Conservation (phyloP, 495 filamentous ascomycete species). For the Annulohypoxylon stygium region DNA sequence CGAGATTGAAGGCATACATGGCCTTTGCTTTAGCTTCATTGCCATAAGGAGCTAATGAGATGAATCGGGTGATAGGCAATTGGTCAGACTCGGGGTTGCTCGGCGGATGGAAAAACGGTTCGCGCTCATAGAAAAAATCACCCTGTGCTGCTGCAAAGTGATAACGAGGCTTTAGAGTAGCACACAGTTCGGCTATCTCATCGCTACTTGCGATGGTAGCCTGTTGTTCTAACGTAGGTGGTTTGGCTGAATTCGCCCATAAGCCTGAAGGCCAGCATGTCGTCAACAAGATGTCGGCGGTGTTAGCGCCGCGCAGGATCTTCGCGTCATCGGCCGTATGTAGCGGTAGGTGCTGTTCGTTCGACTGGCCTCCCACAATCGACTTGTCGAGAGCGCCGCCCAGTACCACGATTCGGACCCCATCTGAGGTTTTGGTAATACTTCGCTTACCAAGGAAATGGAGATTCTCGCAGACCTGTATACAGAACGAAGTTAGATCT, state of each 20-base stretch:
- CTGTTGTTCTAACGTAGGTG: slow-evolving; percentile 63
- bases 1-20: slow-evolving; percentile 88
- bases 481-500: neutral
- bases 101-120: slow-evolving; percentile 83
- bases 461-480: slow-evolving; percentile 83
- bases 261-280: slow-evolving; percentile 84
- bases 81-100: slow-evolving; percentile 52
- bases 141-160: slow-evolving; percentile 79
- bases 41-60: slow-evolving; percentile 82
- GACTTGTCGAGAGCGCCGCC: slow-evolving; percentile 75
- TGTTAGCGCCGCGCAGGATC: slow-evolving; percentile 76
- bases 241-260: slow-evolving; percentile 62
- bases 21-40: slow-evolving; percentile 83
- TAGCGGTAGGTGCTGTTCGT: slow-evolving; percentile 73
- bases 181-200: slow-evolving; percentile 79
- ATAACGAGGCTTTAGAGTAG: slow-evolving; percentile 84
- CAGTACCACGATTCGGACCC: slow-evolving; percentile 83
- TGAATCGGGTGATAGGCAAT: slow-evolving; percentile 82
- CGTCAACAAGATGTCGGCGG: slow-evolving; percentile 87
- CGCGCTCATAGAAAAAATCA: slow-evolving; percentile 83
- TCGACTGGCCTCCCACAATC: slow-evolving; percentile 64
- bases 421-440: slow-evolving; percentile 88
- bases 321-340: slow-evolving; percentile 84
- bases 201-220: slow-evolving; percentile 58
- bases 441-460: slow-evolving; percentile 88